phyloP scores from a whole-genome alignment of 2,329 filamentous ascomycete genomes.

The Colletotrichum siamense region DNA sequence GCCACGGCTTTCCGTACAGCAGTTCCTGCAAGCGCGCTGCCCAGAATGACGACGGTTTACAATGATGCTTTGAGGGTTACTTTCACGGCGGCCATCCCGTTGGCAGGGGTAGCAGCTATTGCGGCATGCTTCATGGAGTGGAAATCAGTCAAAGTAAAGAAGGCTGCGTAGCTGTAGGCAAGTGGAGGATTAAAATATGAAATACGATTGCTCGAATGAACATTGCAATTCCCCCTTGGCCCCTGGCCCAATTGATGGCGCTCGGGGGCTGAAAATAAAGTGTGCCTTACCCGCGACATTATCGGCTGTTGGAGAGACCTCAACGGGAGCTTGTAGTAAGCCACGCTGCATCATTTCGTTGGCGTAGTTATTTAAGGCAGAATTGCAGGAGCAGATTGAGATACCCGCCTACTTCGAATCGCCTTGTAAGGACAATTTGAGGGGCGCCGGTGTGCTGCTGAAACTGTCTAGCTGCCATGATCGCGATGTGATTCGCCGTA shows the following conservation, averaged over 20 bases:
- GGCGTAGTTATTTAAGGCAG: not conserved
- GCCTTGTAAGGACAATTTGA: not conserved
- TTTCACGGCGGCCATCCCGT: conserved; percentile 38
- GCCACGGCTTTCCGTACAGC: conserved; percentile 55
- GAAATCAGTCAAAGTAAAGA: conserved; percentile 3
- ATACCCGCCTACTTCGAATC: not conserved
- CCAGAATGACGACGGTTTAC: conserved; percentile 61
- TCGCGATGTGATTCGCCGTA: not conserved
- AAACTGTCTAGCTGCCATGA: not conserved
- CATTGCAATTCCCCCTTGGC: not conserved
- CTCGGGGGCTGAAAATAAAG: not conserved
- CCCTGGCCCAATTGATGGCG: not conserved
- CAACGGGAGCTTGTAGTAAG: not conserved
- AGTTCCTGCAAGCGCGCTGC: conserved; percentile 51
- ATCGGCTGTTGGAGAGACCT: not conserved
- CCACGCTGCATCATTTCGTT: not conserved
- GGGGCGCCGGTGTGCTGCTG: not conserved
- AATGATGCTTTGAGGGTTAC: conserved; percentile 65
- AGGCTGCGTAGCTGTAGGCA: not conserved
- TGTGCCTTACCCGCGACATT: not conserved
- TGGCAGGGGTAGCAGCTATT: conserved; percentile 8
- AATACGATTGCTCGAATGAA: not conserved
- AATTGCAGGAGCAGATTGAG: not conserved
- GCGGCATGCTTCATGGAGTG: conserved; percentile 17
- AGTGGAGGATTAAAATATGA: not conserved